phyloP scores from a whole-genome alignment of 1,284 basidiomycete species.

The Ceratobasidium sp. region DNA sequence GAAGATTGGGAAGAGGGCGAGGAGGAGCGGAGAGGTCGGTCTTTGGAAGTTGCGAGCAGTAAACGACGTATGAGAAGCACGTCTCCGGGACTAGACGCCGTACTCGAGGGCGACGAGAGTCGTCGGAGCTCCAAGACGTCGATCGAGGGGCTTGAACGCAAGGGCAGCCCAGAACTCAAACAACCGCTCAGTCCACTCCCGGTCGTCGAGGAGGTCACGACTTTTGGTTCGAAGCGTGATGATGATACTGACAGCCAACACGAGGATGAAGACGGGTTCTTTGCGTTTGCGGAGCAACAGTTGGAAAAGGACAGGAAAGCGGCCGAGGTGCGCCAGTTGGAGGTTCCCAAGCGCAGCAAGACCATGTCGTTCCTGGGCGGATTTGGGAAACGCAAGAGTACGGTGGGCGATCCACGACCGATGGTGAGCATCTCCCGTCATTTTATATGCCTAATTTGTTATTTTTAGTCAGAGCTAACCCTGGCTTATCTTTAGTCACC shows the following conservation, averaged over 20 bases:
- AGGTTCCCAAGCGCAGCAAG: constrained; percentile 40
- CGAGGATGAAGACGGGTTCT: constrained; percentile 39
- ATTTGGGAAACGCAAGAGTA: constrained; percentile 40
- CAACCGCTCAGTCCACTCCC: constrained; percentile 22
- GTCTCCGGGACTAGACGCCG: constrained; percentile 31
- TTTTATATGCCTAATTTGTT: constrained; percentile 2
- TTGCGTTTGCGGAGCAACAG: constrained; percentile 40
- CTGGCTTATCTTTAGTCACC: constrained; percentile 20
- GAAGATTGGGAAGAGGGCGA: constrained; percentile 40
- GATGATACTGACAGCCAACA: constrained; percentile 33
- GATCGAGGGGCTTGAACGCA: constrained; percentile 6
- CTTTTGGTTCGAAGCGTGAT: constrained; percentile 16
- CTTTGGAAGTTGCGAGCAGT: constrained; percentile 23
- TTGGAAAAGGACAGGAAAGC: constrained; percentile 13
- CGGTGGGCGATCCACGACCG: constrained; percentile 1
- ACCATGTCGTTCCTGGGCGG: constrained; percentile 42
- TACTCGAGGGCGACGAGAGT: constrained; percentile 39
- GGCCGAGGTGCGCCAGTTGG: constrained; percentile 19
- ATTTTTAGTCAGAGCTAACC: background rate
- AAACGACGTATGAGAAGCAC: constrained; percentile 41
- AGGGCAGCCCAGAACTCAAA: background rate
- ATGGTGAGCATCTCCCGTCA: background rate
- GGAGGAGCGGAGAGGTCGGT: constrained; percentile 34
- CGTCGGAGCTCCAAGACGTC: constrained; percentile 34
- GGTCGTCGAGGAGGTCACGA: constrained; percentile 18